A percentile compares a stretch with the other conserved stretches of the same genome.
Conservation (phyloP, 148 eudicot species). For the Oxyria digyna region DNA sequence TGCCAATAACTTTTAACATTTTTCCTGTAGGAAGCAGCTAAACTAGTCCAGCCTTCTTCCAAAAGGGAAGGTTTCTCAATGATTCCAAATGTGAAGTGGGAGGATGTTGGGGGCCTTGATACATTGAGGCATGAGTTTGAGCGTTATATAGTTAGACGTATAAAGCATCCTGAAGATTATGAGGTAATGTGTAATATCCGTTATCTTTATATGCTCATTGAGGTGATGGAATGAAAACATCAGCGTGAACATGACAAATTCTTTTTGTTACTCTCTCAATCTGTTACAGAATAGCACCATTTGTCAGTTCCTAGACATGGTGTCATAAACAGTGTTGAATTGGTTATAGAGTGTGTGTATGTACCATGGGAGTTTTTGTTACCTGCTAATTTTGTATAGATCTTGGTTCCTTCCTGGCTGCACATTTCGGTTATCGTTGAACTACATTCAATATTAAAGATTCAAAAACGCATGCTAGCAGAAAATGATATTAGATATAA, state of each 20-base stretch:
- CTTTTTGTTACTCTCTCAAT: neutral
- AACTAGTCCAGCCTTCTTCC: constrained; percentile 69
- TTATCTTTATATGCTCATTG: neutral
- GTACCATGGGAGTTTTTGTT: neutral
- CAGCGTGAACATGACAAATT: neutral
- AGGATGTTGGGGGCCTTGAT: constrained; percentile 39
- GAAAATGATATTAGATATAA: neutral
- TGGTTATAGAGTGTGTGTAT: neutral
- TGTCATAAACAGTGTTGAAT: neutral
- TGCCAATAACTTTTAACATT: neutral
- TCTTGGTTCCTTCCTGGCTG: neutral
- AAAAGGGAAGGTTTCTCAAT: constrained; percentile 83
- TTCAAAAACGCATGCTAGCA: neutral
- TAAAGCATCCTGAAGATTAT: constrained; percentile 51
- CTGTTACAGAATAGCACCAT: neutral
- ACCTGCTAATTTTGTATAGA: neutral
- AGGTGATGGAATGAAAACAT: constrained; percentile 3
- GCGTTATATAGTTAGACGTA: constrained; percentile 40
- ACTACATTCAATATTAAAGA: neutral
- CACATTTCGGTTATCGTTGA: neutral
- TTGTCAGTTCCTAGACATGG: neutral
- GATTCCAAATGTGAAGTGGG: constrained; percentile 80
- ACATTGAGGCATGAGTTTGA: constrained; percentile 31
- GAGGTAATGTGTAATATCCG: constrained; percentile 25
- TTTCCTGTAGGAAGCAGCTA: constrained; percentile 50